Evolutionary conservation across 2,329 filamentous ascomycete species (phyloP), one percentile per base, ranked within the genome.

Genomic region (Colletotrichum sp.): DNA sequence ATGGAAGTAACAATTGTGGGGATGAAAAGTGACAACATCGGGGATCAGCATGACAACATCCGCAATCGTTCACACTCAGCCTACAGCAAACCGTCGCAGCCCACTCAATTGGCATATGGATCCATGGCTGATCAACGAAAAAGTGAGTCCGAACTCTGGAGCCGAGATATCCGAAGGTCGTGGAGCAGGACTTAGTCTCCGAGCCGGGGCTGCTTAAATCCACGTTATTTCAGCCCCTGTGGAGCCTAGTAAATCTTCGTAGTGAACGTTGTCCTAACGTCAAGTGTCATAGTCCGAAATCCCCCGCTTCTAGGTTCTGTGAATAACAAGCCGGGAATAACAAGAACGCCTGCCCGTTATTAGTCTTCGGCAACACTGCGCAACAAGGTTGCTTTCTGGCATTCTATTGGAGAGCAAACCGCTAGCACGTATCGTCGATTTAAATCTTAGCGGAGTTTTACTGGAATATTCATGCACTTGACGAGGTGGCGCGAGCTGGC

Each of bases 221-320:
- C n/a, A 52, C 12, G n/a, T 52, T 52, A 21, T 21, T 52, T 4
- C n/a, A 21, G 18, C 12, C 43, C n/a, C n/a, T 52, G 43, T 21
- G 43, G 43, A 21, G 43, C 3, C 9, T 13, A 21, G 43, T 48
- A 8, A 12, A 10, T 21, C n/a, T 52, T 52, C 12, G 6, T 8
- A 13, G 6, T 48, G 4, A 3, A 48, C 5, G 6, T 18, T 43
- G 9, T 6, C 38, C 5, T 48, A n/a, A n/a, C 3, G 6, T 48
- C 3, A 48, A n/a, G 8, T n/a, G 6, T 4, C 1, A n/a, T 12
- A 2, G 38, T 9, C n/a, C 9, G 9, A 2, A 48, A 3, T 7
- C 18, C 10, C 43, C 18, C 9, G 7, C n/a, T 52, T 12, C n/a
- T 2, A 52, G 5, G 3, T 1, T n/a, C 43, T 52, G n/a, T 21